These are phyloP conservation scores for Mariannaea sp. DNA, from an alignment of 2,329 filamentous ascomycete genomes.

Conservation along the genomic window DNA sequence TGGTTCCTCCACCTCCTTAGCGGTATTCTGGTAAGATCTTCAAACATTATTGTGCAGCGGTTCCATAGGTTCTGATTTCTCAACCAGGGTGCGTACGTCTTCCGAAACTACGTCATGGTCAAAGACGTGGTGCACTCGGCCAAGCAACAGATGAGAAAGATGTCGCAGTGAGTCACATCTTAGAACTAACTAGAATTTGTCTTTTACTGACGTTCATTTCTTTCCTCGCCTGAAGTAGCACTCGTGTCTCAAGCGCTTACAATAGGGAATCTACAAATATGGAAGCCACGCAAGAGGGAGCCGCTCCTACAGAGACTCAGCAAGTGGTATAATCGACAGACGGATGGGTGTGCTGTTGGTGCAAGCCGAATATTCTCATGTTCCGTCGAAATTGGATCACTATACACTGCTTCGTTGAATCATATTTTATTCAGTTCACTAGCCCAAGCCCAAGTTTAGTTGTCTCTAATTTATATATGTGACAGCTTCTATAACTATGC, in stretches of 20 bases:
- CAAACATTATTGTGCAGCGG: too few species aligned
- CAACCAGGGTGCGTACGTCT: slow-evolving; percentile 19
- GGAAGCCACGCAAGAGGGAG: background rate
- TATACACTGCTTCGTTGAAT: too few species aligned
- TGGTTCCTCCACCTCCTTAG: slow-evolving; percentile 1
- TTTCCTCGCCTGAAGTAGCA: background rate
- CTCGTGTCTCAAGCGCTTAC: background rate
- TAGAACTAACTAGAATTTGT: background rate
- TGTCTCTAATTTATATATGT: too few species aligned
- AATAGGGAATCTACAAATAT: background rate
- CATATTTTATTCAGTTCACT: too few species aligned
- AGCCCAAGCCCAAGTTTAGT: too few species aligned
- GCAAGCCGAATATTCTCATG: too few species aligned
- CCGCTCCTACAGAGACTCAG: background rate
- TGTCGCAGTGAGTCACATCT: slow-evolving; percentile 4
- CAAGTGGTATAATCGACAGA: background rate
- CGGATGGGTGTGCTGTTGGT: too few species aligned
- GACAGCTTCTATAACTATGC: too few species aligned
- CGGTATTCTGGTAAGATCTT: background rate
- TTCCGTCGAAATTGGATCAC: too few species aligned
- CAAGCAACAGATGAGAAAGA: slow-evolving; percentile 1
- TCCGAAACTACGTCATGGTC: slow-evolving; percentile 18
- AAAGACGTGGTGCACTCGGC: slow-evolving; percentile 2
- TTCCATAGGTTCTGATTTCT: too few species aligned
- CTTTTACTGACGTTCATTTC: background rate